Base-by-base conservation (phyloP, 495 filamentous ascomycete genomes). In the Penicillium psychrofluorescens region DNA sequence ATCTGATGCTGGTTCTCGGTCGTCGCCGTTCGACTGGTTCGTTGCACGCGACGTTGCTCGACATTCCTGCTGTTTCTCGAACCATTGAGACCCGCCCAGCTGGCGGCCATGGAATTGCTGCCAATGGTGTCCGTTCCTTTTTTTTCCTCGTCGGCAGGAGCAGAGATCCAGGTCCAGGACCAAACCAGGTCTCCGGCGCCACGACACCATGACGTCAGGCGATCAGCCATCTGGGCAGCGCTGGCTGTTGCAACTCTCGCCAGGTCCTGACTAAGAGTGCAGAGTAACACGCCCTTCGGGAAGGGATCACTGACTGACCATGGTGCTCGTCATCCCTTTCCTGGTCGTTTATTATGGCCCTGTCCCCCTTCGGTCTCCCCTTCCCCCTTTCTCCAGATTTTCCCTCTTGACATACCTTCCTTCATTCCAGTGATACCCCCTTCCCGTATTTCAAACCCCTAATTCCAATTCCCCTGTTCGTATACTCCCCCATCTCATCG, bases 391-490 rank as follows among this genome's bases (percentile, higher is more conserved):
- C 31, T 45, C 46, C 36, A 29, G 36, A 35, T 15, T 27, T 36
- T 32, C 36, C 36, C 29, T 44, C 15, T 8, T 35, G 15, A 40
- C 46, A 49, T 51, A 47, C 46, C 43, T 51, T 38, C 53, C 50
- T 55, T 48, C 59, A 63, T 65, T 64, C 62, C 56, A 42, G 55
- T 61, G 63, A 69, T 69, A 67, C 63, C 66, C 59, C 56, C 44
- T 54, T 57, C 41, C 46, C 44, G 43, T 39, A 31, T 31, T n/a
- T 36, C 35, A 31, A 35, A 15, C 29, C 41, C 14, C 9, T 58
- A 53, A 57, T 57, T 48, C 29, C 45, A 56, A 54, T 47, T 53
- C 42, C 40, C 43, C 32, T 29, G 38, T 49, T 29, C 46, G 46
- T 34, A 11, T 41, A 11, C 12, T 39, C 45, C 44, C 61, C 51